Evolutionary conservation across 1,284 basidiomycete species (phyloP), one percentile per base, ranked within the genome.

Genomic region (Tremellales sp.): DNA sequence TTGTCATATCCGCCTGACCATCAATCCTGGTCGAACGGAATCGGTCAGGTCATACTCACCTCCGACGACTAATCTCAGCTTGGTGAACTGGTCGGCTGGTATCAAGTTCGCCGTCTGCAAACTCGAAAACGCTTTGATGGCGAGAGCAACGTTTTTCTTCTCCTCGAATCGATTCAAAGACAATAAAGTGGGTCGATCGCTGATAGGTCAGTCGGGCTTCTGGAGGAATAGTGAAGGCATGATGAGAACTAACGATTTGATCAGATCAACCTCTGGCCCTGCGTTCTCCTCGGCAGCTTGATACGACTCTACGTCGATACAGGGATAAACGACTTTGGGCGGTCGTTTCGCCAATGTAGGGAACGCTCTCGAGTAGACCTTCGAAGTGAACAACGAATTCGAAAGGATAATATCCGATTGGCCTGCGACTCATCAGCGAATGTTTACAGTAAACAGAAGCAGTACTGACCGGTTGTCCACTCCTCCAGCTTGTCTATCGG

Each of bases 111-210:
- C 56, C 13, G 43, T 50, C 45, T 54, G 57, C 6, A 73, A 46
- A 10, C 52, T 45, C 1, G 65, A 64, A 45, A 94, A 97, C 0
- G 93, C 78, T 40, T 85, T 76, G 23, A 98, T 77, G 0, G 92
- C 92, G 2, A 98, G 77, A 0, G 81, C 82, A 0, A 82, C 79
- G 59, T 98, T 94, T 77, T 98, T 98, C 78, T 97, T 98, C 56
- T 81, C 83, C 75, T 98, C 94, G 65, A 96, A 98, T 1, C 94
- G 86, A 68, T 98, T 98, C 45, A 98, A 77, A 0, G 92, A 97
- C 0, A 97, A 64, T 2, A 98, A 72, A 0, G 87, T 91, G 1
- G 86, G 88, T 3, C 80, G 79, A 29, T 81, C 70, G 21, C 89
- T 92, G 65, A 33, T 7, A 10, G 39, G 29, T 45, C 35, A 50